phyloP scores from a whole-genome alignment of 2,329 filamentous ascomycete species.

The Ascochyta fabae region DNA sequence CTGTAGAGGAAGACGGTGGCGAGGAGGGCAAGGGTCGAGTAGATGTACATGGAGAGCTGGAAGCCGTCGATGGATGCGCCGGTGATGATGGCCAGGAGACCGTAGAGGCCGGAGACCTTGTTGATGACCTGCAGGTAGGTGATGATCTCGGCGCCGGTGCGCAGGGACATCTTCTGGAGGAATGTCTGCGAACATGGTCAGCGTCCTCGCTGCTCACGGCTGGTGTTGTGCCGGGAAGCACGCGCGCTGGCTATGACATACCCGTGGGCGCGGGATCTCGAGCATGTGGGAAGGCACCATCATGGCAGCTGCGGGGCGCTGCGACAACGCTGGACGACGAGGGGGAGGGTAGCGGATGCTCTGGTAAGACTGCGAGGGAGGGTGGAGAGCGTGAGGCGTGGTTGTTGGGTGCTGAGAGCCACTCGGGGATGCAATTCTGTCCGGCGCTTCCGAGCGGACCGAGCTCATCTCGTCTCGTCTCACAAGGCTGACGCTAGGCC shows the following conservation, averaged over 20 bases:
- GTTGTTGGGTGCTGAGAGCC: constrained; percentile 13
- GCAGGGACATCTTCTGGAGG: constrained; percentile 83
- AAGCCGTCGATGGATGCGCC: constrained; percentile 82
- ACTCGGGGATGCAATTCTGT: constrained; percentile 15
- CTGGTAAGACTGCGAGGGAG: constrained; percentile 20
- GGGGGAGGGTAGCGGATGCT: constrained; percentile 22
- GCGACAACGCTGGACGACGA: not conserved
- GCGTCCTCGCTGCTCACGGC: constrained; percentile 6
- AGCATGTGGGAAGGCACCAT: constrained; percentile 44
- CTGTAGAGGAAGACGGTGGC: constrained; percentile 74
- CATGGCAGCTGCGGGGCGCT: constrained; percentile 23
- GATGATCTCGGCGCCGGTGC: constrained; percentile 85
- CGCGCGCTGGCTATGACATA: constrained; percentile 28
- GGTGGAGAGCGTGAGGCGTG: constrained; percentile 2
- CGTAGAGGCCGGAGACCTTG: constrained; percentile 90
- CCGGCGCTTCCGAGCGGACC: constrained; percentile 19
- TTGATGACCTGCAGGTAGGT: constrained; percentile 85
- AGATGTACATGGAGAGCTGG: constrained; percentile 90
- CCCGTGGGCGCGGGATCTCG: constrained; percentile 49
- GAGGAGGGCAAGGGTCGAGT: constrained; percentile 75
- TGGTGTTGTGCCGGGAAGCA: constrained; percentile 7
- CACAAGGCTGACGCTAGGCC: constrained; percentile 26
- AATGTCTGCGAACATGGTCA: constrained; percentile 67
- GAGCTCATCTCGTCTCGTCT: constrained; percentile 19
- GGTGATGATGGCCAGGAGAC: constrained; percentile 85